phyloP scores from a whole-genome alignment of 2,329 filamentous ascomycete genomes.

The Coniochaeta ligniaria region DNA sequence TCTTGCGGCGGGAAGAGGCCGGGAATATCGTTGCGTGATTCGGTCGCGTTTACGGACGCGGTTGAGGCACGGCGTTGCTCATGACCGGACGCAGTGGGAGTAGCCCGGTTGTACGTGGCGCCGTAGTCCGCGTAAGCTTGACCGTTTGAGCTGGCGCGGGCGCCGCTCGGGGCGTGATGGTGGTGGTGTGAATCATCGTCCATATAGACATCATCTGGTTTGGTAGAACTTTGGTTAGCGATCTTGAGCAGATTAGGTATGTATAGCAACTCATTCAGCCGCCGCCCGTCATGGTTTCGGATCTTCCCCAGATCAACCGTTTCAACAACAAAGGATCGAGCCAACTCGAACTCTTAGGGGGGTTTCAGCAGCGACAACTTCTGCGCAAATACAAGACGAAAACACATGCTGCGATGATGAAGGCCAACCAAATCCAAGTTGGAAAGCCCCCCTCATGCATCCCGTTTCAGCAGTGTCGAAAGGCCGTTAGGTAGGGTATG shows the following conservation, averaged over 20 bases:
- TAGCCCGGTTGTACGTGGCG: constrained; percentile 55
- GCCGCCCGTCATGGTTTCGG: neutral
- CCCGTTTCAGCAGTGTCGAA: constrained; percentile 3
- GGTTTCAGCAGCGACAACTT: constrained; percentile 1
- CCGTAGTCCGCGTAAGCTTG: constrained; percentile 69
- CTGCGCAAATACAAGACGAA: neutral
- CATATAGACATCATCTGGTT: constrained; percentile 32
- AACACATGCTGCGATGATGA: neutral
- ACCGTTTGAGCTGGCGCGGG: constrained; percentile 56
- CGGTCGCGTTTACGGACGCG: constrained; percentile 21
- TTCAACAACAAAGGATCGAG: neutral
- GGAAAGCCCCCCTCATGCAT: constrained; percentile 8
- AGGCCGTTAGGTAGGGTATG: constrained; percentile 1
- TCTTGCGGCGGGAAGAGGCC: constrained; percentile 82
- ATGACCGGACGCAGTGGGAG: constrained; percentile 43
- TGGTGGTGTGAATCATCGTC: constrained; percentile 52
- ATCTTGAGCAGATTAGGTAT: neutral
- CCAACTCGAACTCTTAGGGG: neutral
- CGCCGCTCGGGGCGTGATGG: constrained; percentile 51
- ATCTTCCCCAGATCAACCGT: neutral
- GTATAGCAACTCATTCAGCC: neutral
- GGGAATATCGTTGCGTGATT: constrained; percentile 36
- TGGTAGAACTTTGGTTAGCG: neutral
- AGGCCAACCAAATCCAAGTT: constrained; percentile 7
- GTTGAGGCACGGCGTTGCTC: constrained; percentile 60